A percentile compares a stretch with the other conserved stretches of the same genome.
Conservation (phyloP, 1,284 basidiomycete species). For the Ustanciosporium gigantosporum region DNA sequence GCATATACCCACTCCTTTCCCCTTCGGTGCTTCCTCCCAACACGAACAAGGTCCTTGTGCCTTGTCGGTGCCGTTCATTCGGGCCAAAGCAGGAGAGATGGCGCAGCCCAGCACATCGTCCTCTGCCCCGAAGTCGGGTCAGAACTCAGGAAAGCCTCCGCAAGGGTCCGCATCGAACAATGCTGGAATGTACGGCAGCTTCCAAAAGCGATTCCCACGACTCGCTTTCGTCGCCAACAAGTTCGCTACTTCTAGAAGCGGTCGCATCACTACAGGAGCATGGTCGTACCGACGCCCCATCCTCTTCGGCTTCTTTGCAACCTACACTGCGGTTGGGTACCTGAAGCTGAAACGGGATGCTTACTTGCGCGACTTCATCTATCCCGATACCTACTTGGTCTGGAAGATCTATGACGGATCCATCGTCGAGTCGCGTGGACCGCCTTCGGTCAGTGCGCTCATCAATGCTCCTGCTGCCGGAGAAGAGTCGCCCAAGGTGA, state of each 20-base stretch:
- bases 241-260: constrained; percentile 22
- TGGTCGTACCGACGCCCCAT: constrained; percentile 40
- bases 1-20: no score
- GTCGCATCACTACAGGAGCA: constrained; percentile 18
- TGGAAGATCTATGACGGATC: constrained; percentile 59
- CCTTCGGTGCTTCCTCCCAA: no score
- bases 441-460: constrained; percentile 33
- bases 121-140: no score
- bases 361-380: constrained; percentile 38
- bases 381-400: constrained; percentile 54
- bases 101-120: no score
- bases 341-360: constrained; percentile 39
- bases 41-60: no score
- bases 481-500: constrained; percentile 45
- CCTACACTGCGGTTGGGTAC: constrained; percentile 38
- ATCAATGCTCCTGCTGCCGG: constrained; percentile 32
- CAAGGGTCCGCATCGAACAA: no score
- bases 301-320: constrained; percentile 30
- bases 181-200: background rate
- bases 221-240: constrained; percentile 29
- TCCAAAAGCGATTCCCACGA: constrained; percentile 31
- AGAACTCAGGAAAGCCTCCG: background rate
- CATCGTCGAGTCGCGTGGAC: constrained; percentile 51
- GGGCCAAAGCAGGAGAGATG: no score
- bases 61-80: no score